Conservation (phyloP, 2,329 filamentous ascomycete species). For the Ceratocystis papillata region DNA sequence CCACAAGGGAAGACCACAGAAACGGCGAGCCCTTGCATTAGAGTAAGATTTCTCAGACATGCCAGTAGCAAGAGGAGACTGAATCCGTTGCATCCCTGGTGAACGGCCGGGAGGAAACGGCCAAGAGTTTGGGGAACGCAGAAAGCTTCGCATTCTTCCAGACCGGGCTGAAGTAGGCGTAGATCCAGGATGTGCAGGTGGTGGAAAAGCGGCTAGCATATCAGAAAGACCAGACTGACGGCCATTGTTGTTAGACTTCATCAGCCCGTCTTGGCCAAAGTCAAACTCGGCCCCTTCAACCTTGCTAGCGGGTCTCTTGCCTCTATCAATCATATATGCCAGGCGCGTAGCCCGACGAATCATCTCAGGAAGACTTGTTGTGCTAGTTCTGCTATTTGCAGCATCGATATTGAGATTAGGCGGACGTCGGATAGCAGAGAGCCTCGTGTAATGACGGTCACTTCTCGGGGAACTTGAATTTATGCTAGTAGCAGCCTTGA, state of each 20-base stretch:
- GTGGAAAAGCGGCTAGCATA: slow-evolving; percentile 56
- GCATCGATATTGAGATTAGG: slow-evolving; percentile 72
- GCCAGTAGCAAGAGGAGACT: slow-evolving; percentile 20
- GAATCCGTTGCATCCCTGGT: slow-evolving; percentile 19
- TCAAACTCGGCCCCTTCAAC: slow-evolving; percentile 44
- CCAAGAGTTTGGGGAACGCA: slow-evolving; percentile 38
- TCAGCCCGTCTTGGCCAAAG: slow-evolving; percentile 39
- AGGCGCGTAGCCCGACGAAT: slow-evolving; percentile 79
- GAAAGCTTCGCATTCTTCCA: slow-evolving; percentile 35
- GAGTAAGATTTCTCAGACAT: slow-evolving; percentile 23
- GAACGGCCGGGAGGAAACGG: slow-evolving; percentile 34
- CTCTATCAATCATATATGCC: slow-evolving; percentile 78
- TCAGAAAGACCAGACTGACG: slow-evolving; percentile 48
- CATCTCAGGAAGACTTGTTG: slow-evolving; percentile 84
- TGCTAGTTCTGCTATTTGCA: slow-evolving; percentile 70
- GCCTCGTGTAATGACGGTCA: slow-evolving; percentile 34
- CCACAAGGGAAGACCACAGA: slow-evolving; percentile 77
- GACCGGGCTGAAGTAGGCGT: slow-evolving; percentile 29
- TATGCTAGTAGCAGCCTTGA: slow-evolving; percentile 39
- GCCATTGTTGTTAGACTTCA: slow-evolving; percentile 34
- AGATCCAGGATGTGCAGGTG: slow-evolving; percentile 43
- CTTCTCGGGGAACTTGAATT: slow-evolving; percentile 30
- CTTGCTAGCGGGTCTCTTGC: slow-evolving; percentile 50
- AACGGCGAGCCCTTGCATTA: slow-evolving; percentile 44
- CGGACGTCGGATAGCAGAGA: slow-evolving; percentile 52